These are phyloP conservation scores for Botrytis sinoallii DNA, from an alignment of 2,329 filamentous ascomycete species.

Conservation along the genomic window DNA sequence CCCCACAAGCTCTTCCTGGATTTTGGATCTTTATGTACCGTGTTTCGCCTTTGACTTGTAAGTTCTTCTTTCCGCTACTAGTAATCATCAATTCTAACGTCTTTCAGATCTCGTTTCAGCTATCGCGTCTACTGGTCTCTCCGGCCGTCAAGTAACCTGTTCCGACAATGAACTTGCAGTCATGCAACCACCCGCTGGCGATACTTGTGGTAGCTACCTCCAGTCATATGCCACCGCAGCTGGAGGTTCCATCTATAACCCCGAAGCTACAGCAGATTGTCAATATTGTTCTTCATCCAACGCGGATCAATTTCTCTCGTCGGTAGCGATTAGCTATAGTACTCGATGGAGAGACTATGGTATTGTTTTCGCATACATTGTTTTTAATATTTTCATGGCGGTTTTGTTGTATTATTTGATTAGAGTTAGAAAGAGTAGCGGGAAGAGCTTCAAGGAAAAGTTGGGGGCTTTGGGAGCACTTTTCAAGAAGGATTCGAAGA, in stretches of 20 bases:
- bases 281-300: conserved; percentile 57
- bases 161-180: conserved; percentile 64
- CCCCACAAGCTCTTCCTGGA: conserved; percentile 59
- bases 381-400: conserved; percentile 53
- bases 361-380: conserved; percentile 56
- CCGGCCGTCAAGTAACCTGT: conserved; percentile 63
- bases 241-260: conserved; percentile 55
- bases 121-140: conserved; percentile 70
- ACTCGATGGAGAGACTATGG: conserved; percentile 69
- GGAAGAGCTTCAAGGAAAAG: conserved; percentile 22
- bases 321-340: conserved; percentile 50
- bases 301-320: conserved; percentile 49
- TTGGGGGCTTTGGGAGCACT: conserved; percentile 21
- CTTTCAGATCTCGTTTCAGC: conserved; percentile 60
- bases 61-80: conserved; percentile 8
- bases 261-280: conserved; percentile 49
- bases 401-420: conserved; percentile 52
- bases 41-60: conserved; percentile 50
- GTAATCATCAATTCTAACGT: conserved; percentile 32
- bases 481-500: conserved; percentile 24
- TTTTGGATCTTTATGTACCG: conserved; percentile 90
- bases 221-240: conserved; percentile 45
- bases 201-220: conserved; percentile 61
- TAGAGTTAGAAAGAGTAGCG: conserved; percentile 36
- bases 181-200: conserved; percentile 57